phyloP scores from a whole-genome alignment of 768 basidiomycete species.

The Mycena latifolia region DNA sequence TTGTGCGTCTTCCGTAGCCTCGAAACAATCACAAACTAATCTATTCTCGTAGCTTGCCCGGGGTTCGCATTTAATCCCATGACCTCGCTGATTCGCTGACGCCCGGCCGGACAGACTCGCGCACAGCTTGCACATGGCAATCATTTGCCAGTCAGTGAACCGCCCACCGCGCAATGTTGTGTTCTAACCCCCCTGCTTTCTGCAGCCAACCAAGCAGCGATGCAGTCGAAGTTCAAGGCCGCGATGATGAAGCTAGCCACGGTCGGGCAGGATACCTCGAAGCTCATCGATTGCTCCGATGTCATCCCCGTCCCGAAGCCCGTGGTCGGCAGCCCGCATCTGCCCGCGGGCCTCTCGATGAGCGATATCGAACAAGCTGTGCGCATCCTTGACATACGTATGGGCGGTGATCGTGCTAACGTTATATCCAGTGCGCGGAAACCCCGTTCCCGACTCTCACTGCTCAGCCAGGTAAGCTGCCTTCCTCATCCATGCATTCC shows the following conservation, averaged over 20 bases:
- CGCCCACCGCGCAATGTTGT: background rate
- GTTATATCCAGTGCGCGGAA: constrained; percentile 43
- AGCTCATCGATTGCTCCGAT: constrained; percentile 58
- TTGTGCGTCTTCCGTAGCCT: too few relatives aligned
- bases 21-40: too few relatives aligned
- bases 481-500: too few relatives aligned
- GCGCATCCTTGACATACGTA: constrained; percentile 25
- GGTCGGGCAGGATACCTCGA: constrained; percentile 52
- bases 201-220: constrained; percentile 44
- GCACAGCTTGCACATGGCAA: constrained; percentile 65
- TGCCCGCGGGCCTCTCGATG: constrained; percentile 47
- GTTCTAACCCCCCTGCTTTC: background rate
- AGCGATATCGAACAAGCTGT: constrained; percentile 48
- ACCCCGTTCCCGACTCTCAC: constrained; percentile 51
- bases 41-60: constrained; percentile 41
- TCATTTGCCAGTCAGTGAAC: constrained; percentile 47
- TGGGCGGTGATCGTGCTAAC: constrained; percentile 28
- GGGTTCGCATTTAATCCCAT: constrained; percentile 28
- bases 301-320: constrained; percentile 53
- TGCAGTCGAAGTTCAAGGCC: constrained; percentile 51
- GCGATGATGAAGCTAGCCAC: constrained; percentile 59
- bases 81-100: background rate
- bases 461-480: constrained; percentile 43
- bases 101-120: constrained; percentile 45
- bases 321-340: constrained; percentile 42